Percentiles rank a stretch among this genome's conserved stretches.
phyloP scores from a whole-genome alignment of 2,329 filamentous ascomycete species.

The Bipolaris zeicola region DNA sequence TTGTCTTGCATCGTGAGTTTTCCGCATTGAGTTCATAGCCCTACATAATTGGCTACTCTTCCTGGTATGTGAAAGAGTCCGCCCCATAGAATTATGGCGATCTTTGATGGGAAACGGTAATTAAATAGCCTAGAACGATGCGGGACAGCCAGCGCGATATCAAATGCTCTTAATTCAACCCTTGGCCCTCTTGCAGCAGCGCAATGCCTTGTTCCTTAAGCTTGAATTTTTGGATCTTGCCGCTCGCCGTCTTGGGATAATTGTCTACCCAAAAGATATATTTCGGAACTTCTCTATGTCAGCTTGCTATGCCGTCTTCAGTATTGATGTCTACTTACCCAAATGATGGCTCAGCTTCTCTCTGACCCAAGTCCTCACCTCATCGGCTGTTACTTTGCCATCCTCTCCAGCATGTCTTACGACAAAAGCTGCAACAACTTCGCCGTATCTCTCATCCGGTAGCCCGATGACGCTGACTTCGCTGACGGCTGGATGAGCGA shows the following conservation, averaged over 20 bases:
- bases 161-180: slow-evolving; percentile 2
- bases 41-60: no score
- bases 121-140: background rate
- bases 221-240: slow-evolving; percentile 96
- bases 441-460: slow-evolving; percentile 80
- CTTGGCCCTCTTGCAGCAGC: slow-evolving; percentile 32
- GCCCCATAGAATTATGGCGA: background rate
- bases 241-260: slow-evolving; percentile 95
- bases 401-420: slow-evolving; percentile 54
- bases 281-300: slow-evolving; percentile 64
- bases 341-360: slow-evolving; percentile 73
- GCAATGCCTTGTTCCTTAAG: slow-evolving; percentile 67
- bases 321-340: slow-evolving; percentile 50
- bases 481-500: slow-evolving; percentile 70
- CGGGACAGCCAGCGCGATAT: no score
- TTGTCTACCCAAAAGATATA: slow-evolving; percentile 84
- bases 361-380: slow-evolving; percentile 74
- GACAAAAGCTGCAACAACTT: slow-evolving; percentile 85
- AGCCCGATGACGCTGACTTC: slow-evolving; percentile 86
- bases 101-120: background rate
- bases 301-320: background rate
- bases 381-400: slow-evolving; percentile 58
- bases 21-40: no score
- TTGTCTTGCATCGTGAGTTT: background rate
- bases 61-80: no score